Evolutionary conservation across 2,329 filamentous ascomycete species (phyloP).

Genomic region (Trichoderma citrinoviride): DNA sequence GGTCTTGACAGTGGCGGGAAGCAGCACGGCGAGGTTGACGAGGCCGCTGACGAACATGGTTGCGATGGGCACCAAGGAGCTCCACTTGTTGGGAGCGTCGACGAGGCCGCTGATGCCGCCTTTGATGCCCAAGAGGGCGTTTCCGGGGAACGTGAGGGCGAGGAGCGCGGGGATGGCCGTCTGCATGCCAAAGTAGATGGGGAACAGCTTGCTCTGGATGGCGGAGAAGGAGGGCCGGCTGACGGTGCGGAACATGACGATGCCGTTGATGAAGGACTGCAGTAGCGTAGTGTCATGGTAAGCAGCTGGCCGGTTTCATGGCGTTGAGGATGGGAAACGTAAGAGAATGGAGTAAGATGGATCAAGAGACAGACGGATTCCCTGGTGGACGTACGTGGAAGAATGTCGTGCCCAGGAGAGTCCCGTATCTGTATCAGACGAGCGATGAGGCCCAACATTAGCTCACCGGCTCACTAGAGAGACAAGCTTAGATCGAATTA

Average conservation of each 20-base stretch:
- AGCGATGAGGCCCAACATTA: conserved; percentile 2
- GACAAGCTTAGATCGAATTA: not conserved
- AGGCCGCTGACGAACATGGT: conserved; percentile 69
- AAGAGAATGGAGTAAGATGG: not conserved
- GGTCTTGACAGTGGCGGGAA: conserved; percentile 70
- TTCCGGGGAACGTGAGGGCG: conserved; percentile 77
- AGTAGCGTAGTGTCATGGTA: conserved; percentile 6
- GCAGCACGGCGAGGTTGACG: conserved; percentile 66
- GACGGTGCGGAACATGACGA: conserved; percentile 73
- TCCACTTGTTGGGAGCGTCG: conserved; percentile 58
- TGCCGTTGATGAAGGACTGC: conserved; percentile 71
- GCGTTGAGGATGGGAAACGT: not conserved
- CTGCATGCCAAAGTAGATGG: conserved; percentile 85
- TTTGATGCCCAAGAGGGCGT: conserved; percentile 46
- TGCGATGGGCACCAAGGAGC: conserved; percentile 65
- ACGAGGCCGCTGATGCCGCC: conserved; percentile 56
- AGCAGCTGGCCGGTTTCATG: not conserved
- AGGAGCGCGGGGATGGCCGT: conserved; percentile 69
- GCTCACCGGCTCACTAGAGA: not conserved
- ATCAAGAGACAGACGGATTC: not conserved
- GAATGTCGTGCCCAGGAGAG: conserved; percentile 79
- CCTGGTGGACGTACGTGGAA: conserved; percentile 62
- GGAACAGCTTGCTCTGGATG: conserved; percentile 79
- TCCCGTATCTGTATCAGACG: conserved; percentile 66
- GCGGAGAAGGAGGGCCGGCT: conserved; percentile 76